Evolutionary conservation across 495 filamentous ascomycete genomes (phyloP).

Genomic region (Parathielavia appendiculata): DNA sequence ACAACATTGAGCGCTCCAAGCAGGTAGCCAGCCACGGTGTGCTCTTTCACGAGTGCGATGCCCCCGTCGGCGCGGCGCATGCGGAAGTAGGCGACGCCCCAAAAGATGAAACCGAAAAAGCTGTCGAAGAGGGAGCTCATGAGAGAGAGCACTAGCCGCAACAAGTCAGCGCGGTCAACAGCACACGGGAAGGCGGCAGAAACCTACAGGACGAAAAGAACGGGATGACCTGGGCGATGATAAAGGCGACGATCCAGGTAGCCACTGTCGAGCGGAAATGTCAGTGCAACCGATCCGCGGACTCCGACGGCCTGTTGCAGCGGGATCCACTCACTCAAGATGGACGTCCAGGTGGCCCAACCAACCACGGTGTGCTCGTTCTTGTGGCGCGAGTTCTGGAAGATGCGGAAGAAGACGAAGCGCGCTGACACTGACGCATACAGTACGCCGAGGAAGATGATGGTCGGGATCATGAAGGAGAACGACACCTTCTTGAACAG

Average conservation of each 20-base stretch:
- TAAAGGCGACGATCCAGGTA: slow-evolving; percentile 73
- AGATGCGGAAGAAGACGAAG: slow-evolving; percentile 82
- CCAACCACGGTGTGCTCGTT: slow-evolving; percentile 72
- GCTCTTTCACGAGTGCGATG: slow-evolving; percentile 51
- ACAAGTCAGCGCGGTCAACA: neutral
- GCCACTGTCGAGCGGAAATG: slow-evolving; percentile 32
- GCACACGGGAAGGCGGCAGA: neutral
- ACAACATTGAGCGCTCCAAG: slow-evolving; percentile 60
- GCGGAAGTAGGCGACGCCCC: slow-evolving; percentile 80
- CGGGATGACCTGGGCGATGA: slow-evolving; percentile 83
- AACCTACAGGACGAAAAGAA: slow-evolving; percentile 70
- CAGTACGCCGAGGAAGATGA: slow-evolving; percentile 83
- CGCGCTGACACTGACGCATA: slow-evolving; percentile 84
- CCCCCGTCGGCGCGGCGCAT: slow-evolving; percentile 70
- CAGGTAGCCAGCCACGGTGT: slow-evolving; percentile 56
- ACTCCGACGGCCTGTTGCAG: neutral
- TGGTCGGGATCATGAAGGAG: slow-evolving; percentile 86
- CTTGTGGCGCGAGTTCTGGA: slow-evolving; percentile 71
- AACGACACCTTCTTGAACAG: slow-evolving; percentile 77
- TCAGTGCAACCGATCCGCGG: neutral
- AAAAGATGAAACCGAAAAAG: slow-evolving; percentile 93
- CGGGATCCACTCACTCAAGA: slow-evolving; percentile 45
- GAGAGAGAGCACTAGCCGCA: slow-evolving; percentile 56
- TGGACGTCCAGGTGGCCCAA: slow-evolving; percentile 67
- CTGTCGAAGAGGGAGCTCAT: slow-evolving; percentile 90